Base-by-base conservation (phyloP, 1,284 basidiomycete species). In the Porogramme epimiltina region DNA sequence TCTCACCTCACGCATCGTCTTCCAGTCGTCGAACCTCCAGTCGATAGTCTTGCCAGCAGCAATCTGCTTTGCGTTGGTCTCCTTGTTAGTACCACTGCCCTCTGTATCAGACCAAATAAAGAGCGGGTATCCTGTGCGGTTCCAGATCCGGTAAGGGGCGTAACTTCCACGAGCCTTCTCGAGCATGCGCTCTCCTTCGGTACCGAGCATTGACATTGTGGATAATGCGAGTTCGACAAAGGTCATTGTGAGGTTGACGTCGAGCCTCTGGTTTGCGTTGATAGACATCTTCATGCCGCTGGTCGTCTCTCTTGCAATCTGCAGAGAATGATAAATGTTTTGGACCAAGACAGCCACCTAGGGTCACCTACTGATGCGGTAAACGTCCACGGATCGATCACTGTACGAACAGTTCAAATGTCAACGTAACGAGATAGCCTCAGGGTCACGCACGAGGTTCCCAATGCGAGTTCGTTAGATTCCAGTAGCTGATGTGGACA, bases 21-120 rank as follows among this genome's bases (percentile, higher is more conserved):
- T 91, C 89, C 94, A 96, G 64, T 99, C 96, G 66, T 98, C 95
- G 64, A 99, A 99, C 51, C 95, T 80, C 97, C 97, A 99, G 45
- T 98, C 96, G 15, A 93, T 77, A 2, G 82, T 85, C 58, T 90
- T 81, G 40, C 90, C 89, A 59, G 95, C 84, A 25, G 80, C 71
- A 49, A 91, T 76, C 66, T 82, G 84, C 40, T 81, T 72, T 45
- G 77, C 70, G 28, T 73, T 69, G 6, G 71, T 64, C 50, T 82
- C 79, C 42, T 78, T 79, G 9, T 71, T 67, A 51, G 71, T 73
- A 22, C 66, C 66, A 54, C 69, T 79, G 38, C 79, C 79, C 44
- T 89, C 85, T 11, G 77, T 68, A 62, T 94, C 92, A 11, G 91
- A 83, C 91, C 92, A 95, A 19, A 97, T 70, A 43, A 86, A 80